Base-by-base conservation (phyloP, 2,329 filamentous ascomycete genomes). In the Colletotrichum sp. region DNA sequence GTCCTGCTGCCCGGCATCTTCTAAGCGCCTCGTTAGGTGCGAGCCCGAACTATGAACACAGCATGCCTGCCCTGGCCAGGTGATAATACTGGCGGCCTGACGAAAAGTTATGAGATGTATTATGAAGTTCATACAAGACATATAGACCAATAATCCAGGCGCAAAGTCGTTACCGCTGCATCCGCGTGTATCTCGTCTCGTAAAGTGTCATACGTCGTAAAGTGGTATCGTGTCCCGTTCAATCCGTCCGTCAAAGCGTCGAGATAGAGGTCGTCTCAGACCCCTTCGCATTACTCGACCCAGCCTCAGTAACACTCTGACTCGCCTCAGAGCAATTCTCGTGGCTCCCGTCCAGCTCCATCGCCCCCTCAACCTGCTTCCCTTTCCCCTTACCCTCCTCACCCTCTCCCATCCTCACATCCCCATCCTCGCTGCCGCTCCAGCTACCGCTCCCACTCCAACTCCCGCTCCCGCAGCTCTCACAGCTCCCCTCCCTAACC, bases 1-100 rank as follows among this genome's bases (percentile, higher is more conserved):
- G 92, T 92, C 76, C 94, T 98, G 86, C 85, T 98, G 75, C 95
- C 97, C 5, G 95, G 95, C 5, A 87, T 98, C 67, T 90, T 93
- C 83, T 97, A 87, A 86, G 68, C 52, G 28, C 64, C 24, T 52
- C 12, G 0, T 28, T 21, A 18, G 12, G 26, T 63, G 30, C 32
- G 28, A 21, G 28, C 18, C 26, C 55, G 62, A 62, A 21, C 59
- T 26, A 13, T 32, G 21, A 24, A 21, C 10, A 21, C 1, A 36
- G 55, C 44, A 28, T 59, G 9, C 13, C 55, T 21, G 32, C 28
- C 28, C 6, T 34, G n/a, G 32, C n/a, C 28, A 24, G 30, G 30
- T 34, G 12, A 63, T 28, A 32, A 32, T 30, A n/a, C 16, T 30
- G 49, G 30, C 32, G 13, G 15, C 16, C 24, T 18, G 65, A 24